Percentiles rank a stretch among this genome's conserved stretches.
Evolutionary conservation across 176 grass and related monocot genomes (phyloP).

Genomic region (Aechmea fasciata): DNA sequence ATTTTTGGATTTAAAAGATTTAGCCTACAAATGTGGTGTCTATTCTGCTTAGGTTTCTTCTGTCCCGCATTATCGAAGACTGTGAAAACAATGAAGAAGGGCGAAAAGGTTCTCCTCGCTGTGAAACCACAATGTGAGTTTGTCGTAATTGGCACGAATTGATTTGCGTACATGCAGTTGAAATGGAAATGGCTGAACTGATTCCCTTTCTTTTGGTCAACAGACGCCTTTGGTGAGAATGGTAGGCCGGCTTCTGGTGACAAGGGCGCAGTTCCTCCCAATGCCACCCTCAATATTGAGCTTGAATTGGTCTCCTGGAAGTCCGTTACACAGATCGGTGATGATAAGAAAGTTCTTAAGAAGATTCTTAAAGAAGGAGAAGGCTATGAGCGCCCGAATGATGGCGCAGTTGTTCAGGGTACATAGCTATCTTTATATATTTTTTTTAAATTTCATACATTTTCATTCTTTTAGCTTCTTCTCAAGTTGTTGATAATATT

Average conservation of each 20-base stretch:
- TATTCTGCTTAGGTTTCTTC: slow-evolving; percentile 47
- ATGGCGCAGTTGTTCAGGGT: slow-evolving; percentile 57
- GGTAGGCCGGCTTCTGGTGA: slow-evolving; percentile 30
- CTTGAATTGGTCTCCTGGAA: slow-evolving; percentile 76
- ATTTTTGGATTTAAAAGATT: neutral
- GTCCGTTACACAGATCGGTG: slow-evolving; percentile 55
- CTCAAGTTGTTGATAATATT: neutral
- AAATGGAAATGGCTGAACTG: neutral
- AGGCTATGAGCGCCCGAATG: slow-evolving; percentile 61
- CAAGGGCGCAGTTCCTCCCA: slow-evolving; percentile 43
- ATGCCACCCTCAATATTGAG: slow-evolving; percentile 44
- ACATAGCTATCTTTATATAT: neutral
- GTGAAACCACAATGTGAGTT: slow-evolving; percentile 67
- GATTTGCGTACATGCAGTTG: neutral
- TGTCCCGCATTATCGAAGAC: slow-evolving; percentile 66
- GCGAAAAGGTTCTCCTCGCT: slow-evolving; percentile 59
- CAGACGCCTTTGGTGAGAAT: slow-evolving; percentile 69
- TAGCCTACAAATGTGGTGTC: neutral
- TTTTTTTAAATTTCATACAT: neutral
- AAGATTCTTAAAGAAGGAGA: slow-evolving; percentile 66
- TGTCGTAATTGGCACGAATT: neutral
- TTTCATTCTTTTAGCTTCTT: neutral
- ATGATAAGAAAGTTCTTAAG: slow-evolving; percentile 64
- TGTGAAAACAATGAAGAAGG: slow-evolving; percentile 83
- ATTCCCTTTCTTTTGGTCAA: neutral